Percentiles rank a stretch among this genome's conserved stretches.
Conservation (phyloP, 1,284 basidiomycete genomes). For the Fomitopsis betulina region DNA sequence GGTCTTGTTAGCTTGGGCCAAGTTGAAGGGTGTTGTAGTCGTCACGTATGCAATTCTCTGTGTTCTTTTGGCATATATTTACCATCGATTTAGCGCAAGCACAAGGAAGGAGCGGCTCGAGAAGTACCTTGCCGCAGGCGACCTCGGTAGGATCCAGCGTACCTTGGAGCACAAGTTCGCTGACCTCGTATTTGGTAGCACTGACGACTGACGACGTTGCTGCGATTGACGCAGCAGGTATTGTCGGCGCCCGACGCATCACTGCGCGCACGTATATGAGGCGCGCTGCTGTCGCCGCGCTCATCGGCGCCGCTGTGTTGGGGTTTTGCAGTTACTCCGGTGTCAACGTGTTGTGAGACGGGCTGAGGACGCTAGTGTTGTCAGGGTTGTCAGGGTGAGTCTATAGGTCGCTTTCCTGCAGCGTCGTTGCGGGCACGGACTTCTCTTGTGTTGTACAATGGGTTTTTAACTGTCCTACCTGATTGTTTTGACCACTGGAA, state of each 20-base stretch:
- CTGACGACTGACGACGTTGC: constrained; percentile 35
- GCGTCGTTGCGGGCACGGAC: too few species aligned
- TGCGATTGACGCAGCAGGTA: constrained; percentile 39
- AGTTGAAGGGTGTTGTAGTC: constrained; percentile 59
- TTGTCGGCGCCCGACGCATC: constrained; percentile 22
- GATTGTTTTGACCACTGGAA: too few species aligned
- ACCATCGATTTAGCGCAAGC: constrained; percentile 36
- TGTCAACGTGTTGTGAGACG: constrained; percentile 18
- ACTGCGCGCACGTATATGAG: constrained; percentile 18
- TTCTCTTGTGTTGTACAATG: too few species aligned
- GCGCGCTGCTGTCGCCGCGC: constrained; percentile 18
- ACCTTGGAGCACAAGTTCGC: not conserved
- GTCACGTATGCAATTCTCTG: constrained; percentile 47
- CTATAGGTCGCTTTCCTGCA: too few species aligned
- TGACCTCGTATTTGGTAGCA: constrained; percentile 10
- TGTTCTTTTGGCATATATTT: not conserved
- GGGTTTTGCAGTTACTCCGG: constrained; percentile 21
- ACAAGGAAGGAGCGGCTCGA: constrained; percentile 48
- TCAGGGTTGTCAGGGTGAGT: too few species aligned
- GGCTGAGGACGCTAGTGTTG: too few species aligned
- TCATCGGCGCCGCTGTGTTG: constrained; percentile 23
- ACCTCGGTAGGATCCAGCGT: constrained; percentile 31
- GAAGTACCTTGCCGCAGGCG: constrained; percentile 49
- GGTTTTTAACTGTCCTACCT: too few species aligned
- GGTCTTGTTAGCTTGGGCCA: constrained; percentile 66